These are phyloP conservation scores for Hyaloperonospora brassicae DNA, from an alignment of 352 stramenopile genomes.

Conservation along the genomic window DNA sequence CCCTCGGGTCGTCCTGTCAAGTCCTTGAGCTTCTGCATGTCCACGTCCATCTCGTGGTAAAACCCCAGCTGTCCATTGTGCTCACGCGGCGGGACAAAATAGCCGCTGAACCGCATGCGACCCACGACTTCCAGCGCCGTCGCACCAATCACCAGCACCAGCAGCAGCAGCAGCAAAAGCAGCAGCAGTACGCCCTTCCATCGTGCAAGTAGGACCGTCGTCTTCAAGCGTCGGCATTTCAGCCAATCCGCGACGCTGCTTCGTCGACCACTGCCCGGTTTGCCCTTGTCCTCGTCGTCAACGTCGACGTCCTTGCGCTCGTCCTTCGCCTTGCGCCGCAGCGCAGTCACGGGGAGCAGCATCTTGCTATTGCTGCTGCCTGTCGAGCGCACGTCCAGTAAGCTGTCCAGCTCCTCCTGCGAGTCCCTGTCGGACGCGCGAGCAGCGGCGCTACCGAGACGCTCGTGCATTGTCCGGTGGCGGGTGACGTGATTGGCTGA, in stretches of 20 bases:
- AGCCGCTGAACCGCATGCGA: slow-evolving; percentile 45
- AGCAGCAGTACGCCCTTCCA: slow-evolving; percentile 19
- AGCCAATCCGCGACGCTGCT: slow-evolving; percentile 7
- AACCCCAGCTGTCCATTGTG: slow-evolving; percentile 57
- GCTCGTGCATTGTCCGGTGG: slow-evolving; percentile 19
- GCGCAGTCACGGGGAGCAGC: slow-evolving; percentile 21
- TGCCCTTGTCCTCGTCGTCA: slow-evolving; percentile 31
- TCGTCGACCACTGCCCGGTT: slow-evolving; percentile 13
- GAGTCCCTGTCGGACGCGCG: slow-evolving; percentile 17
- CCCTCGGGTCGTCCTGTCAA: slow-evolving; percentile 26
- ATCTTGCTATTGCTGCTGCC: slow-evolving; percentile 17
- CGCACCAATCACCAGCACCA: slow-evolving; percentile 23
- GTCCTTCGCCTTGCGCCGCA: slow-evolving; percentile 1
- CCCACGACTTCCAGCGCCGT: slow-evolving; percentile 40
- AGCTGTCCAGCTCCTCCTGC: slow-evolving; percentile 12
- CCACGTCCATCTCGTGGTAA: slow-evolving; percentile 75
- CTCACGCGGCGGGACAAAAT: slow-evolving; percentile 23
- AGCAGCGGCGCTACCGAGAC: slow-evolving; percentile 16
- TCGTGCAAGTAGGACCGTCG: background rate
- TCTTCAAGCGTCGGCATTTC: slow-evolving; percentile 10
- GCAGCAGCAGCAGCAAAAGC: slow-evolving; percentile 15
- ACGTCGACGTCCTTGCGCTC: slow-evolving; percentile 22
- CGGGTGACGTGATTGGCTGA: background rate
- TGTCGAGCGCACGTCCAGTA: slow-evolving; percentile 11
- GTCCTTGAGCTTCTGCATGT: slow-evolving; percentile 47